Conservation (phyloP, 1,284 basidiomycete genomes). For the Inonotus hispidus region DNA sequence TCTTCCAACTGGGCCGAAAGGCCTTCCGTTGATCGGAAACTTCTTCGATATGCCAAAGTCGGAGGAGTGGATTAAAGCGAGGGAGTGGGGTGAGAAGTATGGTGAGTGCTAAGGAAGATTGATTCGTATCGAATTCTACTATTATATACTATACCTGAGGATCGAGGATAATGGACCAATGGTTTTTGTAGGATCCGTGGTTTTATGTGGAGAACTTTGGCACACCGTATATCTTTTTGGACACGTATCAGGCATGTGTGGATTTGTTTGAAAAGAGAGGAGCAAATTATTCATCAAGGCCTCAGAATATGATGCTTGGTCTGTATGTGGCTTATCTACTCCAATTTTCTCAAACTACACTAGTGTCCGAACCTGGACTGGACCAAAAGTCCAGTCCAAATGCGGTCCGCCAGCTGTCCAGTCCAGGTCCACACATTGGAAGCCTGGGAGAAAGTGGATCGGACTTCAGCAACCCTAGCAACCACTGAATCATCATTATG, state of each 20-base stretch:
- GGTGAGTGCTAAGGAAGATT: conserved; percentile 3
- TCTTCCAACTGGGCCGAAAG: conserved; percentile 16
- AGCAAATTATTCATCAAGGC: conserved; percentile 22
- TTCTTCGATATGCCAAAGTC: conserved; percentile 18
- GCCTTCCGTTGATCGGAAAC: conserved; percentile 20
- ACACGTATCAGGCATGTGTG: conserved; percentile 21
- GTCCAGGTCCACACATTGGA: too few relatives aligned
- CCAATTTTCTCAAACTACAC: too few relatives aligned
- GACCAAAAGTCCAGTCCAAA: too few relatives aligned
- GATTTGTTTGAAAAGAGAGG: conserved; percentile 25
- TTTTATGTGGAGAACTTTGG: conserved; percentile 22
- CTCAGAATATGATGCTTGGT: conserved; percentile 14
- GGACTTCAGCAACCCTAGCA: too few relatives aligned
- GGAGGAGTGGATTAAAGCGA: conserved; percentile 16
- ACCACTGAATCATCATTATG: too few relatives aligned
- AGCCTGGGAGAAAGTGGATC: too few relatives aligned
- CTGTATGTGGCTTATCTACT: too few relatives aligned
- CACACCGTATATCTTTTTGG: conserved; percentile 22
- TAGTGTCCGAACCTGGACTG: too few relatives aligned
- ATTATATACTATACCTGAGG: too few relatives aligned
- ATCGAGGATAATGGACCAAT: too few relatives aligned
- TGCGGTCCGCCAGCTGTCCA: too few relatives aligned
- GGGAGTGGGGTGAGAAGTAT: conserved; percentile 20
- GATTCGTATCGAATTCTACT: not conserved
- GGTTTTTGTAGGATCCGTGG: conserved; percentile 1